A percentile compares a stretch with the other conserved stretches of the same genome.
These are phyloP conservation scores for Hericium alpestre DNA, from an alignment of 768 basidiomycete species.

Conservation along the genomic window DNA sequence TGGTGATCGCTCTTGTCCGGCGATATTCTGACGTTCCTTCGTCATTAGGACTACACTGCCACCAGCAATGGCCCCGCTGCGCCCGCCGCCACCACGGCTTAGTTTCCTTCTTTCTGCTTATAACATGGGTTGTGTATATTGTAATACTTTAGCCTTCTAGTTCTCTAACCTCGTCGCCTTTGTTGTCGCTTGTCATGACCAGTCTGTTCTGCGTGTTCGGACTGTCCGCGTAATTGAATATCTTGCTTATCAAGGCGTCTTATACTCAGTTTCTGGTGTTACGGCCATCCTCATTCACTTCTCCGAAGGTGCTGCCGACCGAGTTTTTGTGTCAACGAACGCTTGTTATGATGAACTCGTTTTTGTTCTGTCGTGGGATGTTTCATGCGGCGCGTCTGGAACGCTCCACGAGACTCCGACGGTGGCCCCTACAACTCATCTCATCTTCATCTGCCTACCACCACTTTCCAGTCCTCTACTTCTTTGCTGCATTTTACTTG, in stretches of 20 bases:
- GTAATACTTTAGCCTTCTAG: conserved; percentile 7
- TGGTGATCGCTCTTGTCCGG: neutral
- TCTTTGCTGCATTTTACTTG: neutral
- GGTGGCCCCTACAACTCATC: too few relatives aligned
- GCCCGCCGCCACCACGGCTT: conserved; percentile 14
- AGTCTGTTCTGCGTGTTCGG: too few relatives aligned
- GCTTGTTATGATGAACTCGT: too few relatives aligned
- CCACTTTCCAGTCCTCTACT: neutral
- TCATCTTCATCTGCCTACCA: neutral
- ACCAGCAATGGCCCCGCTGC: conserved; percentile 42
- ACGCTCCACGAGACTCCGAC: too few relatives aligned
- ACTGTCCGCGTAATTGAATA: conserved; percentile 2
- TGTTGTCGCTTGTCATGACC: too few relatives aligned
- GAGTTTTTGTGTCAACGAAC: too few relatives aligned
- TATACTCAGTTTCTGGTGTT: too few relatives aligned
- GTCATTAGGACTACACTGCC: conserved; percentile 55
- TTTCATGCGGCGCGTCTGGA: too few relatives aligned
- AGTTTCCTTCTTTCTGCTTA: conserved; percentile 1
- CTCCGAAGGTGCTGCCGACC: too few relatives aligned
- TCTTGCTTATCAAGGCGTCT: neutral
- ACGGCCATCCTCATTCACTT: too few relatives aligned
- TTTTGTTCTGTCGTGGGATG: too few relatives aligned
- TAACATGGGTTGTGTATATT: conserved; percentile 8
- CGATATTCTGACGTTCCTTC: conserved; percentile 1
- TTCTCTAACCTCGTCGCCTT: neutral